A percentile compares a stretch with the other conserved stretches of the same genome.
These are phyloP conservation scores for Ambrosiella beaveri DNA, from an alignment of 2,329 filamentous ascomycete species.

Conservation along the genomic window DNA sequence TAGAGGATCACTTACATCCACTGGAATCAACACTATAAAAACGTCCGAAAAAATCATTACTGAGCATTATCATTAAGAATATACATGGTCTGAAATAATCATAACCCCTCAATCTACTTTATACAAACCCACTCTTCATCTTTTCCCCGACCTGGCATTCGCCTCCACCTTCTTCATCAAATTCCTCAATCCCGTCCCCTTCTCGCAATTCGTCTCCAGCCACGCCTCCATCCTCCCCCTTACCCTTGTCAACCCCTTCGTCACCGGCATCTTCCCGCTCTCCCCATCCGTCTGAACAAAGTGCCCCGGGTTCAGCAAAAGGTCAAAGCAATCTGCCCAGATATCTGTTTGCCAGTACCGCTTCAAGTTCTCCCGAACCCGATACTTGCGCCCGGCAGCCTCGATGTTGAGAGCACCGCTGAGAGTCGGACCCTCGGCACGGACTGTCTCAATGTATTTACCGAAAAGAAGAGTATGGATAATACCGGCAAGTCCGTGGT, in stretches of 20 bases:
- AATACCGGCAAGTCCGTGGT: slow-evolving; percentile 78
- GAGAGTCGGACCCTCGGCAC: slow-evolving; percentile 34
- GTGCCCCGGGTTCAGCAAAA: slow-evolving; percentile 66
- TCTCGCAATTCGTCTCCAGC: slow-evolving; percentile 67
- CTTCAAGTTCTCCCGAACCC: slow-evolving; percentile 69
- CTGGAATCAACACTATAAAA: too few relatives aligned
- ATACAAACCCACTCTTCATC: background rate
- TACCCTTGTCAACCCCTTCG: slow-evolving; percentile 48
- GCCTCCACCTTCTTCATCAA: slow-evolving; percentile 47
- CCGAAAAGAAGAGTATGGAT: slow-evolving; percentile 84
- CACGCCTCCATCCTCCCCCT: slow-evolving; percentile 71
- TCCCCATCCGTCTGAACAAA: slow-evolving; percentile 36
- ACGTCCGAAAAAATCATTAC: background rate
- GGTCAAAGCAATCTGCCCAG: slow-evolving; percentile 67
- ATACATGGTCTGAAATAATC: background rate
- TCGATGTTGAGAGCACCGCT: slow-evolving; percentile 27
- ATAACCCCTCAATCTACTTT: too few relatives aligned
- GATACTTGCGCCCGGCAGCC: slow-evolving; percentile 51
- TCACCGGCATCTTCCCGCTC: slow-evolving; percentile 50
- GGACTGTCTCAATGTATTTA: slow-evolving; percentile 74
- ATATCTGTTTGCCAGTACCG: slow-evolving; percentile 93
- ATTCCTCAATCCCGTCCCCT: slow-evolving; percentile 55
- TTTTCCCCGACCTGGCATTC: slow-evolving; percentile 22
- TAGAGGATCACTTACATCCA: slow-evolving; percentile 5
- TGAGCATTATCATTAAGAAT: background rate